These are phyloP conservation scores for Leucocoprinus birnbaumii DNA, from an alignment of 768 basidiomycete species.

Conservation along the genomic window DNA sequence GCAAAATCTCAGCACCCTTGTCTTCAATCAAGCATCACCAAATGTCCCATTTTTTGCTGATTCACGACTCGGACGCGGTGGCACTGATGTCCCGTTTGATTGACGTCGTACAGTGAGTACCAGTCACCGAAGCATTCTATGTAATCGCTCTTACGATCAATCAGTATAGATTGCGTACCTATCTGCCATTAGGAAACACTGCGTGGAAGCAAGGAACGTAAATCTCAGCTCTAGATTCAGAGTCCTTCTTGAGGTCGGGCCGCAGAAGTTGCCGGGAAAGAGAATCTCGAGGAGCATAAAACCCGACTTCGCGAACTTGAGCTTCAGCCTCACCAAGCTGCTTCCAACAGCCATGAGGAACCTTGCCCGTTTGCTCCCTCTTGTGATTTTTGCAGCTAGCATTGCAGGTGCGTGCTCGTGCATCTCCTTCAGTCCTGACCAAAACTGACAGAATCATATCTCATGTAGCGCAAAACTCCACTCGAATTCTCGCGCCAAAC, in stretches of 20 bases:
- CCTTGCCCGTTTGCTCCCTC: constrained; percentile 14
- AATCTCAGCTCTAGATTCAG: neutral
- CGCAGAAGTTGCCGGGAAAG: neutral
- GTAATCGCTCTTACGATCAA: neutral
- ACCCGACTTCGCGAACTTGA: neutral
- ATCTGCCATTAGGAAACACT: constrained; percentile 1
- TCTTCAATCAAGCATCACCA: too few relatives aligned
- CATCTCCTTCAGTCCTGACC: neutral
- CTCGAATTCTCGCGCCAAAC: constrained; percentile 20
- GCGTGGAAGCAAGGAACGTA: constrained; percentile 9
- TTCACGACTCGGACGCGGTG: neutral
- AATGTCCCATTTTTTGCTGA: too few relatives aligned
- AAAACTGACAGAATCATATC: neutral
- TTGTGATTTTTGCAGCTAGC: constrained; percentile 18
- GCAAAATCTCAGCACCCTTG: too few relatives aligned
- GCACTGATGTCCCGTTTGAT: neutral
- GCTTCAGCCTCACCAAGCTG: neutral
- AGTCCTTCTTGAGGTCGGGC: neutral
- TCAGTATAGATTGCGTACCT: constrained; percentile 9
- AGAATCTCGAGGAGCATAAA: constrained; percentile 3
- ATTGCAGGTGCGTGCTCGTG: constrained; percentile 19
- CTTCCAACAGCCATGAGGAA: constrained; percentile 7
- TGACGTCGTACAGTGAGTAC: neutral
- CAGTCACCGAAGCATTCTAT: neutral
- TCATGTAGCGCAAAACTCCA: constrained; percentile 17